phyloP scores from a whole-genome alignment of 2,329 filamentous ascomycete species.

The Epichloe gansuensis region DNA sequence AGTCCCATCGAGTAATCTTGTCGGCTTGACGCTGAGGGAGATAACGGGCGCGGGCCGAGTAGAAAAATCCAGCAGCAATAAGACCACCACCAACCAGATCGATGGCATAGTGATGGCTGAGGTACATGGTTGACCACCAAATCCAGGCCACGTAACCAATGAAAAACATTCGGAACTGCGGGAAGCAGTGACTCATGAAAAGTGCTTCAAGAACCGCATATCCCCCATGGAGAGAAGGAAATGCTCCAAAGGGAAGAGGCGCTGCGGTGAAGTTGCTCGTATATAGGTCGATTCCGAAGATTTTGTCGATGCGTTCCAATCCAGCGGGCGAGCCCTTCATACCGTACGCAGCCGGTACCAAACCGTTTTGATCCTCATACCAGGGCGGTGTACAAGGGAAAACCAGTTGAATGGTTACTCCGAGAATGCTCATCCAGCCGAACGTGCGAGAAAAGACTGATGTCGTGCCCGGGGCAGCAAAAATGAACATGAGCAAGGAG shows the following conservation, averaged over 20 bases:
- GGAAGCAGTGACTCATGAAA: constrained; percentile 89
- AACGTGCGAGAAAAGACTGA: constrained; percentile 79
- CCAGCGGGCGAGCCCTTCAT: constrained; percentile 85
- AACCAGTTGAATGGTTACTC: constrained; percentile 75
- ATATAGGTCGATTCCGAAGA: constrained; percentile 88
- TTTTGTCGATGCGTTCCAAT: constrained; percentile 72
- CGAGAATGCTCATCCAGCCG: constrained; percentile 82
- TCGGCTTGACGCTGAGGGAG: constrained; percentile 70
- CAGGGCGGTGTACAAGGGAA: constrained; percentile 93
- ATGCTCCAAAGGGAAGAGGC: constrained; percentile 86
- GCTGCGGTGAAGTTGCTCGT: constrained; percentile 84
- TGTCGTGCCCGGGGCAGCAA: constrained; percentile 71
- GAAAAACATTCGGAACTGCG: constrained; percentile 66
- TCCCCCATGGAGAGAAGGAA: constrained; percentile 83
- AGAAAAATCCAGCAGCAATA: constrained; percentile 66
- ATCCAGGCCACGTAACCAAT: constrained; percentile 81
- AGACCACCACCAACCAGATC: constrained; percentile 81
- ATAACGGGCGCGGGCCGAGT: constrained; percentile 67
- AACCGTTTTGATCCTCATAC: constrained; percentile 89
- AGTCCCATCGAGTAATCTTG: constrained; percentile 87
- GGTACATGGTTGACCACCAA: constrained; percentile 98
- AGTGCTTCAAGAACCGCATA: constrained; percentile 81
- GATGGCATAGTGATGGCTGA: constrained; percentile 93
- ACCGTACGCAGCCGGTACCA: constrained; percentile 83
- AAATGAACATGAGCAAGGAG: constrained; percentile 71